A percentile compares a stretch with the other conserved stretches of the same genome.
Conservation (phyloP, 345 rosid genomes). For the Camelina sativa region DNA sequence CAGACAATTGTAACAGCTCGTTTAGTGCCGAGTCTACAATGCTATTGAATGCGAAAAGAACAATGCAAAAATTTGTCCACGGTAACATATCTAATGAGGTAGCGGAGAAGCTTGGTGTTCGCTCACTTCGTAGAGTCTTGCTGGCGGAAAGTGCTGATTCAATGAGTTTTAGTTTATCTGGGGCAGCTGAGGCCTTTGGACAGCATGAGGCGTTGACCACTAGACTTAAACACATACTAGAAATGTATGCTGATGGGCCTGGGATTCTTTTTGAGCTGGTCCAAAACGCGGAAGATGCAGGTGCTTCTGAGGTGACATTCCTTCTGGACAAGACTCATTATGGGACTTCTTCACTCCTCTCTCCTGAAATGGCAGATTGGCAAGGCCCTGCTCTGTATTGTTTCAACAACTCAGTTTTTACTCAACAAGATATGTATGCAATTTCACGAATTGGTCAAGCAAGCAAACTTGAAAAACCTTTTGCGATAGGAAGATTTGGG, state of each 20-base stretch:
- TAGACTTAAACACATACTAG: constrained; percentile 93
- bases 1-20: constrained; percentile 61
- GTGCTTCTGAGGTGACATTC: constrained; percentile 90
- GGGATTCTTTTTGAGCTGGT: constrained; percentile 93
- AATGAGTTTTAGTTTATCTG: constrained; percentile 87
- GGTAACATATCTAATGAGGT: constrained; percentile 96
- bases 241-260: constrained; percentile 99
- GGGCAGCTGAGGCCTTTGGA: constrained; percentile 99
- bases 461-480: constrained; percentile 94
- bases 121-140: constrained; percentile 89
- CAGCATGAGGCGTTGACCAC: constrained; percentile 99
- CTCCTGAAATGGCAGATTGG: constrained; percentile 99
- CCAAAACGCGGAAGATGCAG: constrained; percentile 98
- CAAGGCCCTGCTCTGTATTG: constrained; percentile 98
- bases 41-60: constrained; percentile 64
- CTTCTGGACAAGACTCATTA: constrained; percentile 94
- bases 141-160: constrained; percentile 99
- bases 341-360: constrained; percentile 94
- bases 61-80: constrained; percentile 77
- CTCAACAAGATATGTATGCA: constrained; percentile 92
- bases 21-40: constrained; percentile 58
- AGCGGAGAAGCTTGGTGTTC: constrained; percentile 93
- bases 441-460: constrained; percentile 98
- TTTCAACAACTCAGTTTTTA: constrained; percentile 92
- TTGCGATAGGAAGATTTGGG: constrained; percentile 96